Conservation (phyloP, 805 yeast genomes). For the Cephaloascus fragrans region DNA sequence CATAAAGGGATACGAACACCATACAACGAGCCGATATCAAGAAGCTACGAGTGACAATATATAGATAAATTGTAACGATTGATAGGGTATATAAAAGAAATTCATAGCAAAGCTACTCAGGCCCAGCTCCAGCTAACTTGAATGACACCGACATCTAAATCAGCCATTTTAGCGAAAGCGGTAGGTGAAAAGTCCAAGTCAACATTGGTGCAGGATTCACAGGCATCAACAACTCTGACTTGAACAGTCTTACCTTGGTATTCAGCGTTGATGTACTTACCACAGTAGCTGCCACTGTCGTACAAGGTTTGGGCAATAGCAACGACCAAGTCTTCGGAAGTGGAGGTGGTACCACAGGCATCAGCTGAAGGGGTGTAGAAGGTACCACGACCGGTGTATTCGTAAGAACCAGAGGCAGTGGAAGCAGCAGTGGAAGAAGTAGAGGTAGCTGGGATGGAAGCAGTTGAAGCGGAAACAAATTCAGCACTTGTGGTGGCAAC, state of each 20-base stretch:
- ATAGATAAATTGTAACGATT: too few relatives aligned
- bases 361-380: conserved; percentile 37
- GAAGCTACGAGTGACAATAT: too few relatives aligned
- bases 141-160: conserved; percentile 32
- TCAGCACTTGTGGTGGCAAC: not conserved
- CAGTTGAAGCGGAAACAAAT: not conserved
- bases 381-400: conserved; percentile 36
- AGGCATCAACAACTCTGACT: conserved; percentile 29
- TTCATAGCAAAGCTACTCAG: too few relatives aligned
- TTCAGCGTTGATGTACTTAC: conserved; percentile 24
- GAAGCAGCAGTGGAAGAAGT: conserved; percentile 10
- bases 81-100: too few relatives aligned
- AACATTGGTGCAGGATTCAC: conserved; percentile 22
- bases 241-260: conserved; percentile 27
- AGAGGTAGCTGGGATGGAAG: conserved; percentile 1
- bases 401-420: conserved; percentile 6
- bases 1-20: too few relatives aligned
- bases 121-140: conserved; percentile 36
- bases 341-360: conserved; percentile 42
- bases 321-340: conserved; percentile 38
- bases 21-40: too few relatives aligned
- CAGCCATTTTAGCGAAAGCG: conserved; percentile 27
- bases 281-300: conserved; percentile 36
- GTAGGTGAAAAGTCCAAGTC: conserved; percentile 31
- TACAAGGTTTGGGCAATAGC: conserved; percentile 39